phyloP scores from a whole-genome alignment of 164 flowering plant genomes.

The Nelumbo lutea region DNA sequence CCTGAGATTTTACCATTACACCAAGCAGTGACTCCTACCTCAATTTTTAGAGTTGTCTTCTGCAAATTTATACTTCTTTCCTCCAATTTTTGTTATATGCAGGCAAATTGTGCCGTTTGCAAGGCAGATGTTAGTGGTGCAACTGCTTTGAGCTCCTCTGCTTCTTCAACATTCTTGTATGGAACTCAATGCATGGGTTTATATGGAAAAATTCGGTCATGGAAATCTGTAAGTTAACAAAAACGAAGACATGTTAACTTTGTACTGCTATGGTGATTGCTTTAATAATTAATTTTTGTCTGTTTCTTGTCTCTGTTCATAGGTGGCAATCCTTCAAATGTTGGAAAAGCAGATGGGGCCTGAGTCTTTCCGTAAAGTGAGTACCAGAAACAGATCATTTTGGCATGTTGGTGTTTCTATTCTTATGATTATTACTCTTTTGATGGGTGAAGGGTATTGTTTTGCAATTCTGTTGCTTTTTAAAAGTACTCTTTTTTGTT shows the following conservation, averaged over 20 bases:
- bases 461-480: background rate
- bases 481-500: background rate
- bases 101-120: constrained; percentile 94
- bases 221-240: constrained; percentile 83
- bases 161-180: constrained; percentile 65
- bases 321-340: constrained; percentile 98
- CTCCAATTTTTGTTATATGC: constrained; percentile 15
- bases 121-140: constrained; percentile 83
- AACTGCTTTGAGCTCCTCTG: constrained; percentile 65
- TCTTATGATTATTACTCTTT: background rate
- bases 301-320: constrained; percentile 7
- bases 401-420: background rate
- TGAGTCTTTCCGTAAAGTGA: constrained; percentile 82
- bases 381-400: constrained; percentile 5
- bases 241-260: background rate
- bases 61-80: constrained; percentile 1
- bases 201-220: constrained; percentile 81
- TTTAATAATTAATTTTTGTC: background rate
- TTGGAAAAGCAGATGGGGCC: constrained; percentile 99
- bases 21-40: too few relatives aligned
- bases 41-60: background rate
- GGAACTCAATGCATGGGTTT: constrained; percentile 86
- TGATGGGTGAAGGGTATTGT: background rate
- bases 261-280: background rate
- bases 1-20: too few relatives aligned